phyloP scores from a whole-genome alignment of 805 yeast species.

The Candida palmyrensis region DNA sequence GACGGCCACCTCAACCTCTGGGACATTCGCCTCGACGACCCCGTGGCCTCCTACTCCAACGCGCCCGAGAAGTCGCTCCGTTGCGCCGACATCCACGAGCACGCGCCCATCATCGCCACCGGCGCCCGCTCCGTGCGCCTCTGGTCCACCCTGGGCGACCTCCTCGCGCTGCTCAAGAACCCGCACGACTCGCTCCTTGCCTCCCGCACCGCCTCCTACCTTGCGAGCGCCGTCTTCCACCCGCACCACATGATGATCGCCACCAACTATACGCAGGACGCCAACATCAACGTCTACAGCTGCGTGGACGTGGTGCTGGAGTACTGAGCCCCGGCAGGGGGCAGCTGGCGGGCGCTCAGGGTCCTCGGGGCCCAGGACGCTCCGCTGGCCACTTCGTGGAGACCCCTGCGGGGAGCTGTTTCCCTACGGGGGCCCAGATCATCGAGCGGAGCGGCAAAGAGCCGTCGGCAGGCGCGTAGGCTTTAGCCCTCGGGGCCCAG shows the following conservation, averaged over 20 bases:
- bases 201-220: conserved; percentile 45
- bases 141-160: conserved; percentile 83
- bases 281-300: conserved; percentile 57
- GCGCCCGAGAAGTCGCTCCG: conserved; percentile 47
- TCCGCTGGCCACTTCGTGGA: no score
- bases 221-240: conserved; percentile 71
- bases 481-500: no score
- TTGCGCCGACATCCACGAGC: conserved; percentile 84
- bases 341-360: no score
- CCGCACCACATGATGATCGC: conserved; percentile 96
- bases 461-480: no score
- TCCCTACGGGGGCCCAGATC: no score
- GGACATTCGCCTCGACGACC: conserved; percentile 78
- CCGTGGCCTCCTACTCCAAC: conserved; percentile 65
- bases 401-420: no score
- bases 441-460: no score
- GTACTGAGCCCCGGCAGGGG: conserved; percentile 14
- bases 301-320: conserved; percentile 35
- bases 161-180: conserved; percentile 56
- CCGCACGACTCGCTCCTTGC: conserved; percentile 40
- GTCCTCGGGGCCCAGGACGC: no score
- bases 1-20: conserved; percentile 84
- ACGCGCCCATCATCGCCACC: conserved; percentile 90
- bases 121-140: conserved; percentile 76
- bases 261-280: conserved; percentile 73